phyloP scores from a whole-genome alignment of 768 basidiomycete species.

The Butyriboletus loyo region DNA sequence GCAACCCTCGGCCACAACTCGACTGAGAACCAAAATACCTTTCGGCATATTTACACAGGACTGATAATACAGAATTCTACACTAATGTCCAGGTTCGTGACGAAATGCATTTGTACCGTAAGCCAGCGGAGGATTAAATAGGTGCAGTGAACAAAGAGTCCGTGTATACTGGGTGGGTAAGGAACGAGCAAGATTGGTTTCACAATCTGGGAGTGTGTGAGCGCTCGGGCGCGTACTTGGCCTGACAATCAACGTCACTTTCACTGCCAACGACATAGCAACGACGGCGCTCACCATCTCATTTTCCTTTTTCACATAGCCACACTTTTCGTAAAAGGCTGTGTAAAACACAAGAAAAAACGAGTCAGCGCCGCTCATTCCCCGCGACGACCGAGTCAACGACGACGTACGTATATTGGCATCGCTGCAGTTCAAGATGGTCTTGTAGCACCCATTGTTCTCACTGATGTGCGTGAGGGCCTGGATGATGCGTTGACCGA shows the following conservation, averaged over 20 bases:
- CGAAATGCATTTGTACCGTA: constrained; percentile 4
- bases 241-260: constrained; percentile 34
- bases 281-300: constrained; percentile 68
- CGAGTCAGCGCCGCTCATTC: constrained; percentile 8
- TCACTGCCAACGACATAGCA: background rate
- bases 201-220: constrained; percentile 19
- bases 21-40: background rate
- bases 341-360: constrained; percentile 1
- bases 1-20: background rate
- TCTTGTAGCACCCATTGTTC: constrained; percentile 86
- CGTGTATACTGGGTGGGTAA: background rate
- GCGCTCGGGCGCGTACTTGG: constrained; percentile 54
- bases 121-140: constrained; percentile 1
- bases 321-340: constrained; percentile 99
- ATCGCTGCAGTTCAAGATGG: constrained; percentile 92
- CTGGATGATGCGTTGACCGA: constrained; percentile 85
- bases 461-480: constrained; percentile 84
- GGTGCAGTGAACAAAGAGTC: constrained; percentile 12
- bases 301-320: constrained; percentile 84
- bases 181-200: background rate
- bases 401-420: constrained; percentile 80
- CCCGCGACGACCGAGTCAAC: background rate
- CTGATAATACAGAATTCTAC: constrained; percentile 17
- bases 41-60: constrained; percentile 1
- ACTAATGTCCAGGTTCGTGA: constrained; percentile 9